Evolutionary conservation across 139 green algal genomes (phyloP).

Genomic region (Astrephomene gubernaculifera): DNA sequence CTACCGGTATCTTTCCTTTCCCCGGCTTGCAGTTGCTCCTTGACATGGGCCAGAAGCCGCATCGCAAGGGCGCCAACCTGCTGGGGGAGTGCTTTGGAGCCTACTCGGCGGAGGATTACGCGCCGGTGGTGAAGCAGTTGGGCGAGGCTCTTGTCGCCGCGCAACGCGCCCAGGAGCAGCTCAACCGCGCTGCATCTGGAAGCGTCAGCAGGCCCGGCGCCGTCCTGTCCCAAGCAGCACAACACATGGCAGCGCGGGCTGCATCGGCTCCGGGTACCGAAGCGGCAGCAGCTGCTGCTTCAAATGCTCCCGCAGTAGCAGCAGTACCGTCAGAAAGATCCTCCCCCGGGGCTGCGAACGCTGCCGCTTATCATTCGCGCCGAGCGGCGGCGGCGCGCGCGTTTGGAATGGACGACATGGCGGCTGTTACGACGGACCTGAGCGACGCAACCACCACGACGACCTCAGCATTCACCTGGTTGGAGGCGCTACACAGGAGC

Average conservation of each 20-base stretch:
- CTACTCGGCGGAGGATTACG: conserved; percentile 33
- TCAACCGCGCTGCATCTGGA: too few relatives aligned
- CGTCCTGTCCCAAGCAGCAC: not conserved
- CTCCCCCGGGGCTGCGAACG: not conserved
- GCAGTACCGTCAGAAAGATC: not conserved
- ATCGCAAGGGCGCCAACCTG: conserved; percentile 33
- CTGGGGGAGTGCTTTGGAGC: conserved; percentile 35
- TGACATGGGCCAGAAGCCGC: not conserved
- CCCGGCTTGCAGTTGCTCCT: conserved; percentile 2
- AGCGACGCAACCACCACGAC: not conserved
- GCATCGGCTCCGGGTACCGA: not conserved
- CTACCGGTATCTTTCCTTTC: not conserved
- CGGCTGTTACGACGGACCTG: not conserved
- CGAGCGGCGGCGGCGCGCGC: too few relatives aligned
- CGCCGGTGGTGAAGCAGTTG: not conserved
- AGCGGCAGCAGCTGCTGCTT: not conserved
- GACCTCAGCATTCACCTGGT: too few relatives aligned
- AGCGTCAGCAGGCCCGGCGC: not conserved
- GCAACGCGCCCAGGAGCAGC: not conserved
- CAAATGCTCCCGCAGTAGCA: not conserved
- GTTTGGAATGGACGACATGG: not conserved
- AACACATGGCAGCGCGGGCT: not conserved
- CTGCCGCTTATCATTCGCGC: not conserved
- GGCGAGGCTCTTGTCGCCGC: not conserved
- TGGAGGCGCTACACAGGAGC: too few relatives aligned